These are phyloP conservation scores for Spergularia bocconei DNA, from an alignment of 148 eudicot species.

Conservation along the genomic window DNA sequence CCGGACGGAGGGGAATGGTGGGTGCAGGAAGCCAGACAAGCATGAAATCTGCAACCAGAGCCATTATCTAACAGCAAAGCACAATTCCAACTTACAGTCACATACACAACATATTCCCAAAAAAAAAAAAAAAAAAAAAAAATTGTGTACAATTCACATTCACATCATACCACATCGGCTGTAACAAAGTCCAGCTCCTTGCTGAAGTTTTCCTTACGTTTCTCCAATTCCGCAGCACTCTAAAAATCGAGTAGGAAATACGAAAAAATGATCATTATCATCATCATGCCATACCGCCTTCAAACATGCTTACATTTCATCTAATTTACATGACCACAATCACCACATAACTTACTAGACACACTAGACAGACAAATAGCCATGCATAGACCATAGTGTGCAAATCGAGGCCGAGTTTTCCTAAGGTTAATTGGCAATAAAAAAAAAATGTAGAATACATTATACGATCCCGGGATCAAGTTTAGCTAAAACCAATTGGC, in stretches of 20 bases:
- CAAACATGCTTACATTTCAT: too few species aligned
- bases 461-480: too few species aligned
- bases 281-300: not conserved
- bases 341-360: too few species aligned
- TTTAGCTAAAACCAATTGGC: too few species aligned
- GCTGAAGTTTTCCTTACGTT: constrained; percentile 67
- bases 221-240: constrained; percentile 84
- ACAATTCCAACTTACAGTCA: constrained; percentile 15
- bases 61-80: constrained; percentile 70
- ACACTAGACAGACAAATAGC: too few species aligned
- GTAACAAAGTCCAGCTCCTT: constrained; percentile 89
- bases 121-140: not conserved
- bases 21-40: constrained; percentile 98
- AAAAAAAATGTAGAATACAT: not conserved
- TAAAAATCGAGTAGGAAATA: constrained; percentile 15
- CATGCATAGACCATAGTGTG: too few species aligned
- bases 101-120: not conserved
- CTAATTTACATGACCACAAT: too few species aligned
- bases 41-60: constrained; percentile 95
- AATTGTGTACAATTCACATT: not conserved
- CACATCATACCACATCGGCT: constrained; percentile 78
- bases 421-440: too few species aligned
- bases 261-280: not conserved
- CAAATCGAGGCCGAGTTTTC: too few species aligned
- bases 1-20: constrained; percentile 72